Conservation (phyloP, 2,329 filamentous ascomycete species). For the Endothia cerciana region DNA sequence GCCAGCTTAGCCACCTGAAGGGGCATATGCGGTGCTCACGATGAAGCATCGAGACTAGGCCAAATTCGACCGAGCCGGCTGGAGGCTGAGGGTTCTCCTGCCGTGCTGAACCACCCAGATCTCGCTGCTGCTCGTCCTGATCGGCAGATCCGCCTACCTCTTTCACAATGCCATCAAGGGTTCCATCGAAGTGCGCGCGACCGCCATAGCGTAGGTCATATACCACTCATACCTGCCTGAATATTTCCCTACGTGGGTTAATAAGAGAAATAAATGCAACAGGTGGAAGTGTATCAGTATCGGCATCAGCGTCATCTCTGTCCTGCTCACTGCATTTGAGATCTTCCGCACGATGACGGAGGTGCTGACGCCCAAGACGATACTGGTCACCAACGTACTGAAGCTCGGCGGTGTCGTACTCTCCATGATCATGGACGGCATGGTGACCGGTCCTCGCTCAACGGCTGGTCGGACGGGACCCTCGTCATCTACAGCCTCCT, state of each 20-base stretch:
- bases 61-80: slow-evolving; percentile 56
- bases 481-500: slow-evolving; percentile 52
- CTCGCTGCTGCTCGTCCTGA: slow-evolving; percentile 47
- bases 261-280: no score
- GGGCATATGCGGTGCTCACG: slow-evolving; percentile 29
- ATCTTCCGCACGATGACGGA: slow-evolving; percentile 52
- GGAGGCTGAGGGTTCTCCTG: slow-evolving; percentile 52
- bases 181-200: slow-evolving; percentile 46
- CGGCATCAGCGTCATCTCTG: slow-evolving; percentile 50
- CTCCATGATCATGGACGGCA: slow-evolving; percentile 55
- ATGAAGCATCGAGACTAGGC: slow-evolving; percentile 53
- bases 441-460: slow-evolving; percentile 51
- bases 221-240: no score
- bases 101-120: slow-evolving; percentile 57
- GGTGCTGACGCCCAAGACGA: slow-evolving; percentile 57
- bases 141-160: slow-evolving; percentile 58
- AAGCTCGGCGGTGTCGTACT: slow-evolving; percentile 52
- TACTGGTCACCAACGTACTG: slow-evolving; percentile 56
- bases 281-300: slow-evolving; percentile 62
- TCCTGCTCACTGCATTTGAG: slow-evolving; percentile 52
- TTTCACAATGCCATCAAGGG: slow-evolving; percentile 51
- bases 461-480: slow-evolving; percentile 52
- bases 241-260: no score
- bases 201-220: slow-evolving; percentile 43
- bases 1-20: not conserved